Evolutionary conservation across 352 stramenopile species (phyloP).

Genomic region (Blastocystis sp.): DNA sequence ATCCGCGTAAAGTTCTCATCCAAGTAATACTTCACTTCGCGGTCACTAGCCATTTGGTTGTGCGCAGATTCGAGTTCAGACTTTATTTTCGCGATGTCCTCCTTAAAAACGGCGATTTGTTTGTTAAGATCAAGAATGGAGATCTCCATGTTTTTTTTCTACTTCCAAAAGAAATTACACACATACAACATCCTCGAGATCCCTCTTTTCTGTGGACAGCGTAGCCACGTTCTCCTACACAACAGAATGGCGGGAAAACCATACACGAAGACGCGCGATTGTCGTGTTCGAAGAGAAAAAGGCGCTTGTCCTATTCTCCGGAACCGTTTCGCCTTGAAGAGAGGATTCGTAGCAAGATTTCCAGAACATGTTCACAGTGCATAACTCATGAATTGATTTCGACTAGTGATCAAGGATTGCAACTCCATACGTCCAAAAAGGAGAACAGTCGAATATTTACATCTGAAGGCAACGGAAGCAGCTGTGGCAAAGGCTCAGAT

Average conservation of each 20-base stretch:
- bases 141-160: not conserved
- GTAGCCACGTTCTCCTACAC: not conserved
- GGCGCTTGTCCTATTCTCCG: not conserved
- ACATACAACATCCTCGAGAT: not conserved
- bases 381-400: not conserved
- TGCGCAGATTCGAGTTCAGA: not conserved
- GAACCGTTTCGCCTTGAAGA: not conserved
- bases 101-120: not conserved
- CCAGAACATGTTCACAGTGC: not conserved
- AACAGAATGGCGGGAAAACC: not conserved
- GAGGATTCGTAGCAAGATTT: not conserved
- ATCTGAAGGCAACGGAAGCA: not conserved
- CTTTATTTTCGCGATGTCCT: not conserved
- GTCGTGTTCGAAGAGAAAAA: not conserved
- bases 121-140: not conserved
- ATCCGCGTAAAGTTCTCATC: constrained; percentile 17
- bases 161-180: not conserved
- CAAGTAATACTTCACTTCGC: constrained; percentile 48
- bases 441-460: not conserved
- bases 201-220: not conserved
- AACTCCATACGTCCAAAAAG: not conserved
- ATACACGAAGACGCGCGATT: not conserved
- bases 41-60: constrained; percentile 45
- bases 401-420: not conserved
- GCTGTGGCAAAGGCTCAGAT: not conserved